Conservation (phyloP, 345 rosid genomes). For the Abelmoschus esculentus region DNA sequence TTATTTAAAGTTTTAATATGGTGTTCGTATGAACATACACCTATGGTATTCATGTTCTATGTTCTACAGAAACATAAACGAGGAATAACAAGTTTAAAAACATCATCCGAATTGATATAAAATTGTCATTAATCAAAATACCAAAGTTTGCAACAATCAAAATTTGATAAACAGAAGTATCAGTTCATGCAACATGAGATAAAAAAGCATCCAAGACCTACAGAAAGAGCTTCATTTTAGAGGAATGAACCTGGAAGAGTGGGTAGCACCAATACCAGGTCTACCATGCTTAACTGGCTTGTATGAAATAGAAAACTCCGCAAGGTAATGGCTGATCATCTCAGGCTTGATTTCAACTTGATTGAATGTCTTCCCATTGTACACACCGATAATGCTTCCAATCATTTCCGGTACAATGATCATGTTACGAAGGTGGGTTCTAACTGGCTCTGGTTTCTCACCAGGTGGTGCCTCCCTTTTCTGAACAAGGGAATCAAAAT, state of each 20-base stretch:
- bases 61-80: too few species aligned
- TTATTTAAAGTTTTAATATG: too few species aligned
- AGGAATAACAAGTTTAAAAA: too few species aligned
- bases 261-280: conserved; percentile 97
- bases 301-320: conserved; percentile 78
- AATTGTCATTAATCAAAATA: neutral
- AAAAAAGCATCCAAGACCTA: neutral
- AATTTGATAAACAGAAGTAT: conserved; percentile 9
- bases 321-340: conserved; percentile 84
- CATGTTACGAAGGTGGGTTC: conserved; percentile 90
- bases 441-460: conserved; percentile 90
- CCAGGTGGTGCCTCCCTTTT: conserved; percentile 97
- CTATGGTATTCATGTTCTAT: too few species aligned
- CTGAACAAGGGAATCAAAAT: conserved; percentile 27
- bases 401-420: conserved; percentile 96
- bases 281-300: conserved; percentile 97
- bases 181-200: neutral
- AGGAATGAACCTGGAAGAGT: conserved; percentile 95
- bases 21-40: too few species aligned
- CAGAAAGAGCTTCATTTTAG: conserved; percentile 46
- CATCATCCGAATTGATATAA: neutral
- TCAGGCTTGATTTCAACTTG: conserved; percentile 97
- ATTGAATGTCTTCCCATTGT: conserved; percentile 93
- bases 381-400: conserved; percentile 84
- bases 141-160: neutral